These are phyloP conservation scores for Arabis alpina DNA, from an alignment of 345 rosid genomes.

Conservation along the genomic window DNA sequence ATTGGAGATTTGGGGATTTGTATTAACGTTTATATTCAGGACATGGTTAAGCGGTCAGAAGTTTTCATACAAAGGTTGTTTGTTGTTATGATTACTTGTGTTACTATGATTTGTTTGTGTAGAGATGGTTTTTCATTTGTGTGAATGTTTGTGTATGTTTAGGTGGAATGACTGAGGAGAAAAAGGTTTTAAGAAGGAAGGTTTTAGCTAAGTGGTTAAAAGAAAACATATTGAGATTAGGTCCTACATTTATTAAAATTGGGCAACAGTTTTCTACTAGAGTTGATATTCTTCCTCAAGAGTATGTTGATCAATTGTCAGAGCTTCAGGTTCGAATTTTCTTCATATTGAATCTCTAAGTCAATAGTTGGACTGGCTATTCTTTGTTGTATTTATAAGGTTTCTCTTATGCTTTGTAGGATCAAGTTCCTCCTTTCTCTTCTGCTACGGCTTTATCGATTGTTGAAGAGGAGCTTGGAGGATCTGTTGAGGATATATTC, in stretches of 20 bases:
- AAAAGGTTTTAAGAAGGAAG: slow-evolving; percentile 68
- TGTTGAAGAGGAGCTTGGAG: slow-evolving; percentile 95
- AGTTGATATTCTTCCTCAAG: slow-evolving; percentile 98
- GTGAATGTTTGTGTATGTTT: slow-evolving; percentile 3
- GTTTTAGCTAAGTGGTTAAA: slow-evolving; percentile 91
- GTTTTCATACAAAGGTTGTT: slow-evolving; percentile 73
- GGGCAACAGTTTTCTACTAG: slow-evolving; percentile 99
- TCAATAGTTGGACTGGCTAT: background rate
- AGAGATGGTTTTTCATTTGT: background rate
- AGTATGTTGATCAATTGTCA: slow-evolving; percentile 93
- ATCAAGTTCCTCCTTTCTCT: slow-evolving; percentile 99
- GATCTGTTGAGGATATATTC: slow-evolving; percentile 61
- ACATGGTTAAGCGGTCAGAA: slow-evolving; percentile 85
- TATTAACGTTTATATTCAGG: slow-evolving; percentile 71
- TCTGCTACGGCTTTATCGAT: slow-evolving; percentile 85
- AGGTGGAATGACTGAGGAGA: slow-evolving; percentile 95
- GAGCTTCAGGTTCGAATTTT: slow-evolving; percentile 82
- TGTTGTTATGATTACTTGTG: no score
- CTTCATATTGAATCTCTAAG: background rate
- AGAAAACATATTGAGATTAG: slow-evolving; percentile 86
- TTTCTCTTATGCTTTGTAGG: slow-evolving; percentile 50
- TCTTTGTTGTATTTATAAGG: background rate
- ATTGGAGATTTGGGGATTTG: slow-evolving; percentile 97
- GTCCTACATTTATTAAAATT: slow-evolving; percentile 96
- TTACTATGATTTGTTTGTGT: no score